These are phyloP conservation scores for Boletus sp. DNA, from an alignment of 768 basidiomycete species.

Conservation along the genomic window DNA sequence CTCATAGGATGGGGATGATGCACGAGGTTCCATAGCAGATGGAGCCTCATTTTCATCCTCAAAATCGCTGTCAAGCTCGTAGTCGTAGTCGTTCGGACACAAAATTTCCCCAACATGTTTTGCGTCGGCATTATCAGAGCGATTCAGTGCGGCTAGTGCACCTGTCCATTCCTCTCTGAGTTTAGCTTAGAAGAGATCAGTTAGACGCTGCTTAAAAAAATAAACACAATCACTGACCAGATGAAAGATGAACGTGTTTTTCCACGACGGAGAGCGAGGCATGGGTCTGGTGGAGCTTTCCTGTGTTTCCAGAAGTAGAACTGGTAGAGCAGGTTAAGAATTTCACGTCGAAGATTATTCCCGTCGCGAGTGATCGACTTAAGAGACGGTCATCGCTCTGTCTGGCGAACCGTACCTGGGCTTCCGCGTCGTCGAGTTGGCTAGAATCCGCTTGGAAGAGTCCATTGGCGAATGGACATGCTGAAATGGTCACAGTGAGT, in stretches of 20 bases:
- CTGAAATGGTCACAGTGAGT: constrained; percentile 15
- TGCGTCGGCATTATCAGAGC: neutral
- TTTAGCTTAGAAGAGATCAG: constrained; percentile 10
- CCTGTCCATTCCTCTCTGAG: constrained; percentile 8
- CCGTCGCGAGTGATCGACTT: constrained; percentile 13
- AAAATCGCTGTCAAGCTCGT: constrained; percentile 25
- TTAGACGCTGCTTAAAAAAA: neutral
- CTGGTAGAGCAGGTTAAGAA: constrained; percentile 13
- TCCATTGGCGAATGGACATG: constrained; percentile 14
- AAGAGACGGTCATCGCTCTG: constrained; percentile 8
- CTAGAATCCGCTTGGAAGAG: constrained; percentile 5
- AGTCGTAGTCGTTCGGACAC: constrained; percentile 12
- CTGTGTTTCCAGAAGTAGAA: neutral
- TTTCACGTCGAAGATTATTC: constrained; percentile 18
- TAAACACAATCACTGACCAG: constrained; percentile 3
- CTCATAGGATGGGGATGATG: neutral
- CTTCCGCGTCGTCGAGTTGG: neutral
- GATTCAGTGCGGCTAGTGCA: neutral
- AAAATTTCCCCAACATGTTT: constrained; percentile 1
- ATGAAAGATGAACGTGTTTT: constrained; percentile 1
- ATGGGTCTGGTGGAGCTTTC: constrained; percentile 4
- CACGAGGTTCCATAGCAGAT: neutral
- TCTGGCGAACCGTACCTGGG: constrained; percentile 1
- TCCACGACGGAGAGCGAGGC: constrained; percentile 16
- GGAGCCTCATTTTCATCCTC: constrained; percentile 19